These are phyloP conservation scores for Lipomyces mesembrius DNA, from an alignment of 805 yeast genomes.

Conservation along the genomic window DNA sequence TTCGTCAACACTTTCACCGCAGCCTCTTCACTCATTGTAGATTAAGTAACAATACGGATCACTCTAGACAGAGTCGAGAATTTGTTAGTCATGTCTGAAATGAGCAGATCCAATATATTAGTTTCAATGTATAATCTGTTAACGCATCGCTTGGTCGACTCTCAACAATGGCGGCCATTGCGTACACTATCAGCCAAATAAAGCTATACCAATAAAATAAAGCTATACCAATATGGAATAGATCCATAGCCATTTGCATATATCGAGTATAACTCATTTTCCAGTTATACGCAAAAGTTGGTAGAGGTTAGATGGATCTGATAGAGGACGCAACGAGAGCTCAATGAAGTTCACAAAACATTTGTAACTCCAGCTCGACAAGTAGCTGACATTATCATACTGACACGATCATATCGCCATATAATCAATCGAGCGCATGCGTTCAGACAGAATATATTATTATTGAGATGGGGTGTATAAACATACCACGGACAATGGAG, in stretches of 20 bases:
- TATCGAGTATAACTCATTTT: neutral
- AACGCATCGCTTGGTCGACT: neutral
- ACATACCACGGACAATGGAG: neutral
- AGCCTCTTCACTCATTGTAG: conserved; percentile 32
- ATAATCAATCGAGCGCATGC: neutral
- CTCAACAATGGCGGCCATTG: neutral
- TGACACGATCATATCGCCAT: neutral
- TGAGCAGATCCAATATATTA: neutral
- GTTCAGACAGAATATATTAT: neutral
- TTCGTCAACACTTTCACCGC: conserved; percentile 31
- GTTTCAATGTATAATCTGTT: neutral
- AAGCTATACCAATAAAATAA: neutral
- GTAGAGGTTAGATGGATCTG: neutral
- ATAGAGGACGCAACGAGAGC: neutral
- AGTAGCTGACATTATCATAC: neutral
- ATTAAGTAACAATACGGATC: neutral
- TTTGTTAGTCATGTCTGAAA: neutral
- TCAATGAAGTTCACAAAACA: neutral
- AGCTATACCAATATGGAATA: neutral
- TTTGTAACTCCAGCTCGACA: neutral
- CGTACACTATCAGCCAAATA: neutral
- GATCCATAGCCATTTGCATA: neutral
- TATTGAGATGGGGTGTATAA: neutral
- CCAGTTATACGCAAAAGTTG: neutral
- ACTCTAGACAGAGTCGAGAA: neutral